These are phyloP conservation scores for Tylopilus balloui DNA, from an alignment of 768 basidiomycete genomes.

Conservation along the genomic window DNA sequence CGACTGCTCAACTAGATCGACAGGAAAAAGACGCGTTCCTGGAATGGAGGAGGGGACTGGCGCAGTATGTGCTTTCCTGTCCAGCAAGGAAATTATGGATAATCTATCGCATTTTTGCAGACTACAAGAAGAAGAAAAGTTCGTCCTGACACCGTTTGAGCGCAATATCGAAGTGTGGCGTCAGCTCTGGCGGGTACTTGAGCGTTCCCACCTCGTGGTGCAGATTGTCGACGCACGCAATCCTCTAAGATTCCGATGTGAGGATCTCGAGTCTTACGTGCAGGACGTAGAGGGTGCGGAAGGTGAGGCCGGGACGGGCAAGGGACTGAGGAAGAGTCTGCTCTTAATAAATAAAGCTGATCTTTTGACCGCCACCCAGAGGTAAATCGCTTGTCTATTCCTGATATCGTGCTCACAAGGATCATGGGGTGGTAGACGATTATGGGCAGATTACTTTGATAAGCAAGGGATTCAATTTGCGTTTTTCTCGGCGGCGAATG, in stretches of 20 bases:
- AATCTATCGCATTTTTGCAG: constrained; percentile 35
- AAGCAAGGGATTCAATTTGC: constrained; percentile 69
- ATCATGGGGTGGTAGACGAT: constrained; percentile 48
- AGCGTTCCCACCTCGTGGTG: constrained; percentile 89
- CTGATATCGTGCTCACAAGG: background rate
- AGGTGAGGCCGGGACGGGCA: constrained; percentile 74
- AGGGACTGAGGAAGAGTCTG: constrained; percentile 67
- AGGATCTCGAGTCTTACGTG: constrained; percentile 86
- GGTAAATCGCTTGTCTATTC: constrained; percentile 45
- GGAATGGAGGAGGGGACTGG: constrained; percentile 89
- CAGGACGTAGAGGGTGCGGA: constrained; percentile 78
- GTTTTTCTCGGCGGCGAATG: constrained; percentile 92
- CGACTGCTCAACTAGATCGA: constrained; percentile 71
- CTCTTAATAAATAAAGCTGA: constrained; percentile 96
- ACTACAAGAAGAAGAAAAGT: constrained; percentile 78
- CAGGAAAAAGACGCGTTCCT: constrained; percentile 89
- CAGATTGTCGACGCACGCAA: constrained; percentile 97
- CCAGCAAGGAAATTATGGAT: background rate
- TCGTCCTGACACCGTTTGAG: constrained; percentile 95
- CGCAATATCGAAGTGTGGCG: constrained; percentile 98
- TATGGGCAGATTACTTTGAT: constrained; percentile 94
- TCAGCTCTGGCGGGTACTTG: constrained; percentile 95
- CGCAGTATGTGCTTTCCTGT: constrained; percentile 58
- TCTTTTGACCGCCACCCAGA: constrained; percentile 78
- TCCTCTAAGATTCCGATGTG: constrained; percentile 87